Conservation (phyloP, 495 filamentous ascomycete genomes). For the Xylaria scruposa region DNA sequence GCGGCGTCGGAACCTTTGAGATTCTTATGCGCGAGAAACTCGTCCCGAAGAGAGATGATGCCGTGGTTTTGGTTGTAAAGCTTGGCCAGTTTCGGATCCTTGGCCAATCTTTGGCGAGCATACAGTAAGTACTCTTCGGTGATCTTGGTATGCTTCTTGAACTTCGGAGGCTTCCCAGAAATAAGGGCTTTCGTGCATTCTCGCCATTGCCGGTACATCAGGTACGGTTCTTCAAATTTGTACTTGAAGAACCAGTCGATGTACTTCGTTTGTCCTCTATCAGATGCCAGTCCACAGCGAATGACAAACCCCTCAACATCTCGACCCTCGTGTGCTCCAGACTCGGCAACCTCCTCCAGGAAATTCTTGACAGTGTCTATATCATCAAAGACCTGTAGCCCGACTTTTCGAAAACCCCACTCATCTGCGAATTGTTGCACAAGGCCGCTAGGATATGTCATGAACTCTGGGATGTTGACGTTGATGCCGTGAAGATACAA, state of each 20-base stretch:
- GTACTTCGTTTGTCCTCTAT: conserved; percentile 53
- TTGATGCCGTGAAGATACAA: conserved; percentile 97
- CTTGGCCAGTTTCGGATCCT: conserved; percentile 66
- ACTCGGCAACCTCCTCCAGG: conserved; percentile 81
- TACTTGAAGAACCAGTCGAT: conserved; percentile 99
- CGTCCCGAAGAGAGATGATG: conserved; percentile 90
- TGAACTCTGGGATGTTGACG: conserved; percentile 87
- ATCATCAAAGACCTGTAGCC: conserved; percentile 78
- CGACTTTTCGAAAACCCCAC: conserved; percentile 93
- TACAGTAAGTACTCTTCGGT: conserved; percentile 90
- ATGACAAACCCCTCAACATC: conserved; percentile 98
- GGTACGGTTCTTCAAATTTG: conserved; percentile 98
- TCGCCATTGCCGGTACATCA: conserved; percentile 98
- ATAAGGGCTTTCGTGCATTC: conserved; percentile 95
- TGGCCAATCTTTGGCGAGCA: conserved; percentile 72
- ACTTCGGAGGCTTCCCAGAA: conserved; percentile 71
- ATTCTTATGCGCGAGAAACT: conserved; percentile 80
- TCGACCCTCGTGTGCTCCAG: conserved; percentile 83
- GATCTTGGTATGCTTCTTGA: conserved; percentile 85
- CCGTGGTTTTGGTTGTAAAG: conserved; percentile 87
- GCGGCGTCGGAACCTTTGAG: conserved; percentile 79
- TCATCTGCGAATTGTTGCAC: conserved; percentile 89
- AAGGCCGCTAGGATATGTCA: conserved; percentile 76
- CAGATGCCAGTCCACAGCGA: conserved; percentile 71
- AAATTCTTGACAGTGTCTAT: conserved; percentile 75